Conservation (phyloP, 2,329 filamentous ascomycete species). For the Aspergillus sergii region DNA sequence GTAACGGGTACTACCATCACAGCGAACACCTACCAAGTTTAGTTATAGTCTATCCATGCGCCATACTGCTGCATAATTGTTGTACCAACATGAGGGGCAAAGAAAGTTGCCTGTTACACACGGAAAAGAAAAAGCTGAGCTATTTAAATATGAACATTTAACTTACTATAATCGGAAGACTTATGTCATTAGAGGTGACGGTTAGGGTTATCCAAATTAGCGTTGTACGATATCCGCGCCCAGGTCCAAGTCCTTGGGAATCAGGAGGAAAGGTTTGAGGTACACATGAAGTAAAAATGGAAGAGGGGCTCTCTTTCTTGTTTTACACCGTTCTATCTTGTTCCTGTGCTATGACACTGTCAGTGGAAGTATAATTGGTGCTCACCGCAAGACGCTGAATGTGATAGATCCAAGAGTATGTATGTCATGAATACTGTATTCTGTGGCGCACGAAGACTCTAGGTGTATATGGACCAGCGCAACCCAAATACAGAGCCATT, state of each 20-base stretch:
- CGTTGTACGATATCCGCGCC: background rate
- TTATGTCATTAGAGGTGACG: background rate
- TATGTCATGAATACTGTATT: background rate
- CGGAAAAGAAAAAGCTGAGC: background rate
- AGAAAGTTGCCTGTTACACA: background rate
- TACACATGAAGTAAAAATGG: background rate
- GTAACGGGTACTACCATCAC: background rate
- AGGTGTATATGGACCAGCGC: background rate
- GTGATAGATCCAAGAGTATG: background rate
- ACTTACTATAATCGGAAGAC: background rate
- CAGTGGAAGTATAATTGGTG: background rate
- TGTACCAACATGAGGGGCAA: background rate
- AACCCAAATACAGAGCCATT: background rate
- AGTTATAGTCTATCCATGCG: background rate
- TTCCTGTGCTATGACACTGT: background rate
- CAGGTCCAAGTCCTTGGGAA: background rate
- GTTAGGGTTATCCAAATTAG: background rate
- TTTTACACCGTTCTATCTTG: background rate
- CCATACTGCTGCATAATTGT: too few species aligned
- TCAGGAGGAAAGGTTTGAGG: background rate
- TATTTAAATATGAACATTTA: background rate
- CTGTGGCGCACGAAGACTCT: background rate
- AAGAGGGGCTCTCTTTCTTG: background rate
- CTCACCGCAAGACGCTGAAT: conserved; percentile 2
- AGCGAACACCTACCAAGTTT: background rate